A percentile compares a stretch with the other conserved stretches of the same genome.
Evolutionary conservation across 140 eudicot genomes (phyloP).

Genomic region (Senecio squalidus): DNA sequence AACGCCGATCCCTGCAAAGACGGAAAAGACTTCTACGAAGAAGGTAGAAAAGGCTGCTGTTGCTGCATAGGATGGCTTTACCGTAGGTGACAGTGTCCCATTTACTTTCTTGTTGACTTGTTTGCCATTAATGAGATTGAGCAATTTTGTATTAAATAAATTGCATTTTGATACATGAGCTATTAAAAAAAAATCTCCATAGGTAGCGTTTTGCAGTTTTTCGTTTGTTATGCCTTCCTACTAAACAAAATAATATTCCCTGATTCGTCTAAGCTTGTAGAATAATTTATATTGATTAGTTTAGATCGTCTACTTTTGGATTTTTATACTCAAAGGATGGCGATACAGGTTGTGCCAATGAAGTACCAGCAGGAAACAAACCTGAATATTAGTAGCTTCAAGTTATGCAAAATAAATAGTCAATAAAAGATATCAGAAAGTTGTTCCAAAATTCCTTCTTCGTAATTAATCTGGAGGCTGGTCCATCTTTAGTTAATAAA

Average conservation of each 20-base stretch:
- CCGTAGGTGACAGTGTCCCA: constrained; percentile 17
- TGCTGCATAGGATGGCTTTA: constrained; percentile 39
- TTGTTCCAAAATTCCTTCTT: no score
- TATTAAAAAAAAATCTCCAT: no score
- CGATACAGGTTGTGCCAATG: no score
- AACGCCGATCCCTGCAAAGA: constrained; percentile 22
- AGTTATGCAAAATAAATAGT: no score
- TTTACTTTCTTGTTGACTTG: constrained; percentile 5
- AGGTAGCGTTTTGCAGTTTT: background rate
- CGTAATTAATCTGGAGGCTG: no score
- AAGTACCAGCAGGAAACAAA: no score
- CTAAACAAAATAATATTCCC: no score
- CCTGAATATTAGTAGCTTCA: no score
- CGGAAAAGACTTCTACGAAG: constrained; percentile 30
- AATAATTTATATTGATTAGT: background rate
- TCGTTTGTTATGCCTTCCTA: background rate
- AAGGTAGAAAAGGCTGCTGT: constrained; percentile 55
- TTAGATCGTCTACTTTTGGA: no score
- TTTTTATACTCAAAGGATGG: no score
- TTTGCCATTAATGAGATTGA: constrained; percentile 5
- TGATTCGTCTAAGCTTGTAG: background rate
- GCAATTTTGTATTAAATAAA: constrained; percentile 26
- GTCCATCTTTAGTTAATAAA: no score
- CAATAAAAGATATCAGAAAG: no score
- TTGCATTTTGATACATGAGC: background rate